A percentile compares a stretch with the other conserved stretches of the same genome.
Evolutionary conservation across 2,329 filamentous ascomycete genomes (phyloP).

Genomic region (Gremmenia infestans): DNA sequence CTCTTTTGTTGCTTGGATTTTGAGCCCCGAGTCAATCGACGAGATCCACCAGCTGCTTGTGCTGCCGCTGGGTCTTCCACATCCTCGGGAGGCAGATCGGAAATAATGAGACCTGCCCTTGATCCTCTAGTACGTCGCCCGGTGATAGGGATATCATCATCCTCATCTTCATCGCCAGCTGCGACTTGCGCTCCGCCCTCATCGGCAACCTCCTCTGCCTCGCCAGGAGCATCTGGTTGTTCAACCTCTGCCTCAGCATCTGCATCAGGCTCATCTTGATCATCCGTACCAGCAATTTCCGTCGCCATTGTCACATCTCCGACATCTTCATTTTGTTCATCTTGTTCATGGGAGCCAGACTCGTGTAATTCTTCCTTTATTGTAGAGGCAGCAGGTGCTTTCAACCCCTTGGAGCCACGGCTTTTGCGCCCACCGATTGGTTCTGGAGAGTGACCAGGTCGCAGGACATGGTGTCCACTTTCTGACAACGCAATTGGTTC

Average conservation of each 20-base stretch:
- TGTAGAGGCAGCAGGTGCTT: constrained; percentile 25
- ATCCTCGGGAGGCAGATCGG: constrained; percentile 18
- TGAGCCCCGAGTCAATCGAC: constrained; percentile 26
- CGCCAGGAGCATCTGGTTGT: constrained; percentile 7
- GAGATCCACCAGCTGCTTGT: constrained; percentile 21
- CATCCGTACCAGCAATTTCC: constrained; percentile 27
- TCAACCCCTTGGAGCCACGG: constrained; percentile 29
- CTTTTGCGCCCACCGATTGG: constrained; percentile 33
- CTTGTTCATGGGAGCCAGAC: constrained; percentile 28
- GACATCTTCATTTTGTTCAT: constrained; percentile 11
- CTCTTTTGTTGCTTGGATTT: constrained; percentile 24
- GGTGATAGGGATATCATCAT: constrained; percentile 35
- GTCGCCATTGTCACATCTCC: constrained; percentile 12
- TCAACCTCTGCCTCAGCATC: constrained; percentile 4
- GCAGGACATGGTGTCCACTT: constrained; percentile 53
- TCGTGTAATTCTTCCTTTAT: constrained; percentile 33
- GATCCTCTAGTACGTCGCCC: constrained; percentile 28
- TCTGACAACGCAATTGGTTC: constrained; percentile 55
- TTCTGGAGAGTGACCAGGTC: constrained; percentile 52
- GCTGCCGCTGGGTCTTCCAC: constrained; percentile 41
- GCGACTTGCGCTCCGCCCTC: constrained; percentile 17
- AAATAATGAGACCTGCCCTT: constrained; percentile 32
- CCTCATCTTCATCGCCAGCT: constrained; percentile 27
- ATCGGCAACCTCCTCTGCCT: constrained; percentile 27
- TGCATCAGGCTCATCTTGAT: constrained; percentile 22